phyloP scores from a whole-genome alignment of 108 stramenopile species.

The Cyclotella sp. region DNA sequence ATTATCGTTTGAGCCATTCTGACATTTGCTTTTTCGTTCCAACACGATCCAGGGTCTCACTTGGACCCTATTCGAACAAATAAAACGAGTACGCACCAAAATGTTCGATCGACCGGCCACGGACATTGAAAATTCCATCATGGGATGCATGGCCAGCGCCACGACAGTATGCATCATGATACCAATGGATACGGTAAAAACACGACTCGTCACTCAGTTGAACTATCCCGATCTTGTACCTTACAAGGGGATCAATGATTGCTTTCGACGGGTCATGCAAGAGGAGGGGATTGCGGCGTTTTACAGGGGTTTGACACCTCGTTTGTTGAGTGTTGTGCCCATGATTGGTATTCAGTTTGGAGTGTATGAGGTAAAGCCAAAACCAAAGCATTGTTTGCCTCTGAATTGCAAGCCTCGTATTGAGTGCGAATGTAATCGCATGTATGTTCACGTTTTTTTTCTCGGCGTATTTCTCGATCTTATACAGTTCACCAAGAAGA shows the following conservation, averaged over 20 bases:
- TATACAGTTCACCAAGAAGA: constrained; percentile 73
- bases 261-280: constrained; percentile 77
- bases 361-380: constrained; percentile 85
- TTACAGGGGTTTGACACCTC: constrained; percentile 92
- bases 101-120: constrained; percentile 68
- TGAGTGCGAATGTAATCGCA: neutral
- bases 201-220: constrained; percentile 90
- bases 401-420: neutral
- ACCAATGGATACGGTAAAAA: constrained; percentile 98
- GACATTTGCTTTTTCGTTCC: neutral
- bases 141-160: constrained; percentile 94
- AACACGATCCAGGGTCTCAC: constrained; percentile 76
- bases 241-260: constrained; percentile 95
- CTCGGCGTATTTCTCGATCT: neutral
- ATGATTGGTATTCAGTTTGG: constrained; percentile 99
- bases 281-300: constrained; percentile 93
- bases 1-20: too few species aligned
- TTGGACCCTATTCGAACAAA: constrained; percentile 96
- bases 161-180: constrained; percentile 97
- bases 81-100: constrained; percentile 68
- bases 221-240: constrained; percentile 57
- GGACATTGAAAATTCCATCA: constrained; percentile 91
- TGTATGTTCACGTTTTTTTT: neutral
- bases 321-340: constrained; percentile 95
- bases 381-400: neutral